Evolutionary conservation across 1,284 basidiomycete species (phyloP), one percentile per base, ranked within the genome.

Genomic region (Spongiforma sp.): DNA sequence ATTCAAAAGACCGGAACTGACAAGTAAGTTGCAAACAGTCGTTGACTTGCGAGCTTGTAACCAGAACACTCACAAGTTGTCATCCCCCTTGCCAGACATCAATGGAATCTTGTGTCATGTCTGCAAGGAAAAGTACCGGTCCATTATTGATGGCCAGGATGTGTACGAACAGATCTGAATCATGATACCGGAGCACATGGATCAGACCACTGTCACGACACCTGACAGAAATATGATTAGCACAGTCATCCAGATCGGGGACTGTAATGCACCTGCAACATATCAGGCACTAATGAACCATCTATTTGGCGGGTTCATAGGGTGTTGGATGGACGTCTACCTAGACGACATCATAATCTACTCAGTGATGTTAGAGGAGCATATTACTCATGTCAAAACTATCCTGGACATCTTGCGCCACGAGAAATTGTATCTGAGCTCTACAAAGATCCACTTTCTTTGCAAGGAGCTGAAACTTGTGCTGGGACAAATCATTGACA

Each of bases 271-370:
- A 0, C 65, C 68, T 0, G 65, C 68, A 0, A 78, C 75, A 0
- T 78, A 71, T 61, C 75, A 77, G 30, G 60, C 65, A 0, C 19
- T 77, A 2, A 79, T 80, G 78, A 77, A 75, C 34, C 53, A 74
- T 5, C 39, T 79, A 0, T 79, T 80, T 37, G 63, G 66, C 0
- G 48, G 62, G 0, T 72, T 67, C 30, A 68, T 76, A 1, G 68
- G 71, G 0, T 6, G 60, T 2, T 75, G 68, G 58, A 67, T 74
- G 68, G 67, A 73, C 15, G 65, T 75, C 1, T 75, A 74, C 48
- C 53, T 76, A 0, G 69, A 82, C 61, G 72, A 82, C 32, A 77
- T 81, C 3, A 66, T 81, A 2, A 71, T 83, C 1, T 80, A 76
- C 60, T 77, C 76, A 0, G 63, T 78, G 14, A 74, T 70, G 0